Evolutionary conservation across 2,329 filamentous ascomycete genomes (phyloP).

Genomic region (Penicillium oxalicum): DNA sequence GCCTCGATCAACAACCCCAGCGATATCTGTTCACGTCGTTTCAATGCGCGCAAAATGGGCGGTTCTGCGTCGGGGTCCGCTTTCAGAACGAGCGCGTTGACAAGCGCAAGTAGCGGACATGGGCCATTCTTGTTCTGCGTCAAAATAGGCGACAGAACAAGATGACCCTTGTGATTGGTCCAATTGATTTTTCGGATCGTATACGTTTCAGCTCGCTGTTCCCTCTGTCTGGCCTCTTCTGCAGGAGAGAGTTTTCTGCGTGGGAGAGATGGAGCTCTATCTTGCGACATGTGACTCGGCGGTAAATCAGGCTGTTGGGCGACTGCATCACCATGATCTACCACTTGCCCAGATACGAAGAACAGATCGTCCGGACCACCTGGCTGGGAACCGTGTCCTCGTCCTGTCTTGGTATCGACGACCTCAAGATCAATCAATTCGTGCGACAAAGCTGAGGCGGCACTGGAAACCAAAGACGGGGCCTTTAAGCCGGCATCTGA

Average conservation of each 20-base stretch:
- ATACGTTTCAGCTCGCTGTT: constrained; percentile 68
- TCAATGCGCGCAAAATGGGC: constrained; percentile 69
- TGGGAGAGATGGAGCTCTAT: constrained; percentile 4
- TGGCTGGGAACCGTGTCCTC: constrained; percentile 5
- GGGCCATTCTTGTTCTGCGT: constrained; percentile 93
- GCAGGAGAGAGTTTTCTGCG: constrained; percentile 20
- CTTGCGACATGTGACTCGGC: constrained; percentile 1
- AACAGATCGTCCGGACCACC: constrained; percentile 5
- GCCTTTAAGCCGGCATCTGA: constrained; percentile 18
- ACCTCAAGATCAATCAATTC: constrained; percentile 29
- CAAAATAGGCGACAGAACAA: constrained; percentile 76
- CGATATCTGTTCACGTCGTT: constrained; percentile 79
- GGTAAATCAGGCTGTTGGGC: background rate
- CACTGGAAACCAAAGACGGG: constrained; percentile 20
- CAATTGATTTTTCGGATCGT: constrained; percentile 88
- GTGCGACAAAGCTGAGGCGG: constrained; percentile 28
- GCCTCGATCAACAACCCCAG: constrained; percentile 79
- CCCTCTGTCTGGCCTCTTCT: constrained; percentile 31
- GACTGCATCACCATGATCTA: background rate
- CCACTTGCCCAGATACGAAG: constrained; percentile 8
- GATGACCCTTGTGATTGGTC: constrained; percentile 62
- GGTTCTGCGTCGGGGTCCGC: constrained; percentile 63
- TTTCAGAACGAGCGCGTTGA: constrained; percentile 84
- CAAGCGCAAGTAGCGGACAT: constrained; percentile 84
- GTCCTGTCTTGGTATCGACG: constrained; percentile 3